Base-by-base conservation (phyloP, 768 basidiomycete genomes). In the Tulasnella calospora region DNA sequence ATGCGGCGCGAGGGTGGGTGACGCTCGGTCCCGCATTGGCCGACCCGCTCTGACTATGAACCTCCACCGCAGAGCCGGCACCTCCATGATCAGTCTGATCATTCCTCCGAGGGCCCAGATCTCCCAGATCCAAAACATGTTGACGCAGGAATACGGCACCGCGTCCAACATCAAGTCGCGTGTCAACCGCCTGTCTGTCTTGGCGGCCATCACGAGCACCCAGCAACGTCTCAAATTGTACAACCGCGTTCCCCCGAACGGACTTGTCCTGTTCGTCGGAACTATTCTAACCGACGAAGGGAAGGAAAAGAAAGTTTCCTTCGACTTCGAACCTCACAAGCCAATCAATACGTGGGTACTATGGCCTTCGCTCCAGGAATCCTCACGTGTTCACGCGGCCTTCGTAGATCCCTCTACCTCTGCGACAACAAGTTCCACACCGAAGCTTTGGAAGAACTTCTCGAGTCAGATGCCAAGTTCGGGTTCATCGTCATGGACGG, bases 341-440 rank as follows among this genome's bases (percentile, higher is more conserved):
- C 96, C 97, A 44, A 98, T 99, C 87, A 99, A 98, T 84, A 98
- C 97, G 94, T 96, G 85, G 79, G 92, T 87, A 17, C 30, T 4
- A 30, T 40, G 57, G 17, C 38, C 61, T 61, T 55, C 55, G 51
- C 46, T 71, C n/a, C n/a, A n/a, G n/a, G n/a, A n/a, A n/a, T n/a
- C 15, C 69, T 40, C 76, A 30, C 74, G 33, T n/a, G 21, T 27
- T 55, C 33, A 38, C 12, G 77, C 12, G 30, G 40, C 73, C 41
- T 40, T 33, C n/a, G 12, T 74, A 96, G 94, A 23, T 98, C 98
- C 17, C 90, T 99, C 73, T 99, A 99, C 86, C 92, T 98, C 70
- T 99, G 98, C 84, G 98, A 99, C 88, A 98, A 98, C 88, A 98
- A 98, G 84, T 99, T 99, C 87, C 97, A 99, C 87, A 99, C 98